Percentiles rank a stretch among this genome's conserved stretches.
These are phyloP conservation scores for Aureobasidium uvarum DNA, from an alignment of 2,329 filamentous ascomycete genomes.

Conservation along the genomic window DNA sequence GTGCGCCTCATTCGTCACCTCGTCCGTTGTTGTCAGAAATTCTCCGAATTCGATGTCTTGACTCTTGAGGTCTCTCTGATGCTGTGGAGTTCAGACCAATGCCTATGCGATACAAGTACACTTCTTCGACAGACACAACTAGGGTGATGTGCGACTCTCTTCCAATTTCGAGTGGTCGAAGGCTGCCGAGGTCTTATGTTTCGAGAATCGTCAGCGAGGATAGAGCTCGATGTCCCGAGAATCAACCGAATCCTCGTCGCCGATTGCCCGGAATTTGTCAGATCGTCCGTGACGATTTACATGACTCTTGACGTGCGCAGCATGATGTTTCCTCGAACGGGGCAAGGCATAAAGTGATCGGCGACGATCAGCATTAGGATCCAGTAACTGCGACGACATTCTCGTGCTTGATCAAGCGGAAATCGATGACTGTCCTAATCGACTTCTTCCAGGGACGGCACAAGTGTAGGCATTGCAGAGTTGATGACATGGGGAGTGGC, in stretches of 20 bases:
- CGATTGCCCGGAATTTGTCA: slow-evolving; percentile 11
- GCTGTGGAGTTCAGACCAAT: neutral
- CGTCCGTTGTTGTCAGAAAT: neutral
- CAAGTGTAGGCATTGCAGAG: neutral
- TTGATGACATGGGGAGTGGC: neutral
- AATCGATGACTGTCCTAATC: neutral
- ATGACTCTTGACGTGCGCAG: neutral
- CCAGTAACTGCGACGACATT: neutral
- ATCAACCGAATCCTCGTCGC: neutral
- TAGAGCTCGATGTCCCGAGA: neutral
- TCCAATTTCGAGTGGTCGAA: neutral
- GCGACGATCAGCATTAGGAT: slow-evolving; percentile 4
- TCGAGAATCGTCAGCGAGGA: neutral
- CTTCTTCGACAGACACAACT: neutral
- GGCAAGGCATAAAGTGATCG: slow-evolving; percentile 10
- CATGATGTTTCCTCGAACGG: neutral
- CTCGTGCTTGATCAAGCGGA: neutral
- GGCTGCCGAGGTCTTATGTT: neutral
- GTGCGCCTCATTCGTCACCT: slow-evolving; percentile 6
- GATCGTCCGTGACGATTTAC: slow-evolving; percentile 7
- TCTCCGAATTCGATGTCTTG: neutral
- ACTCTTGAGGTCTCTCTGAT: neutral
- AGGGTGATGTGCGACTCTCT: neutral
- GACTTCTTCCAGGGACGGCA: neutral
- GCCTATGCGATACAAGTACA: neutral